Conservation (phyloP, 2,329 filamentous ascomycete genomes). For the Alternaria hordeiaustralica region DNA sequence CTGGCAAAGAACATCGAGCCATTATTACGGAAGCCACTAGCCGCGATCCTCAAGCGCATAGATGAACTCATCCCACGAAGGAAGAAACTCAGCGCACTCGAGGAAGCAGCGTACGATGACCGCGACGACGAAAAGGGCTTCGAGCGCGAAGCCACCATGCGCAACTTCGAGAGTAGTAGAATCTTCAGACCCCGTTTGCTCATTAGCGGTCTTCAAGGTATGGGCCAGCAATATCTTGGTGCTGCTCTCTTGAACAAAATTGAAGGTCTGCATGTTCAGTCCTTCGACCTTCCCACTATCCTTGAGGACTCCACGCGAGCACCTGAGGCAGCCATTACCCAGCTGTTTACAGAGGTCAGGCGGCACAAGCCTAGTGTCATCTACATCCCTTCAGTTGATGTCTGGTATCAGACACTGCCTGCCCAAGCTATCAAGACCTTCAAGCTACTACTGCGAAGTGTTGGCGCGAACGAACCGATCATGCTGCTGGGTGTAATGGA, state of each 20-base stretch:
- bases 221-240: conserved; percentile 92
- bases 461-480: conserved; percentile 89
- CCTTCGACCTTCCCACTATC: conserved; percentile 88
- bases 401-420: conserved; percentile 78
- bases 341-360: conserved; percentile 89
- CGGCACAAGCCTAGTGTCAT: conserved; percentile 96
- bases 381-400: conserved; percentile 87
- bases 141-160: conserved; percentile 76
- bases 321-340: conserved; percentile 86
- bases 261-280: conserved; percentile 92
- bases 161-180: conserved; percentile 79
- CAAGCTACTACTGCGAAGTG: conserved; percentile 76
- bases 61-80: conserved; percentile 81
- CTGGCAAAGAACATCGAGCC: conserved; percentile 82
- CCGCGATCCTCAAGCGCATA: conserved; percentile 70
- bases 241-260: conserved; percentile 87
- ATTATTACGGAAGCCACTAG: conserved; percentile 75
- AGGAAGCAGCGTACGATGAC: conserved; percentile 93
- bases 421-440: conserved; percentile 78
- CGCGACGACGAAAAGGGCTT: conserved; percentile 84
- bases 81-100: conserved; percentile 85
- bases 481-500: conserved; percentile 88
- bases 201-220: conserved; percentile 80
- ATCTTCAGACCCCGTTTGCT: conserved; percentile 89
- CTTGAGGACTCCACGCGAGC: conserved; percentile 82